A percentile compares a stretch with the other conserved stretches of the same genome.
These are phyloP conservation scores for Pseudopithomyces maydicus DNA, from an alignment of 2,329 filamentous ascomycete species.

Conservation along the genomic window DNA sequence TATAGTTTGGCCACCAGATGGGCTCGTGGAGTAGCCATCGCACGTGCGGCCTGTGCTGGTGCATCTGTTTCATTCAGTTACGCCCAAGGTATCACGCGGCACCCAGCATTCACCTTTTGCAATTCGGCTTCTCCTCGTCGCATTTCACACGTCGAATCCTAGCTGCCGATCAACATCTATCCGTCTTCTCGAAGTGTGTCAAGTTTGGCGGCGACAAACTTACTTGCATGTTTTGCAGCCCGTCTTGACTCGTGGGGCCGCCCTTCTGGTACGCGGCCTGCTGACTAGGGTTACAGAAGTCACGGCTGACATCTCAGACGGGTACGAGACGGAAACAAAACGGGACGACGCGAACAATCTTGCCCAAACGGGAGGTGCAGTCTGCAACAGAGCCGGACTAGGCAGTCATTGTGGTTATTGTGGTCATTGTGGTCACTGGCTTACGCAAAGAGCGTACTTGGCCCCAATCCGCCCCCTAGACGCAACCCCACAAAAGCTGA, in stretches of 20 bases:
- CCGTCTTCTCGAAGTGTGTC: neutral
- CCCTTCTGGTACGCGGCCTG: neutral
- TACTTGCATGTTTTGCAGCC: conserved; percentile 32
- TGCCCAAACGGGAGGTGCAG: neutral
- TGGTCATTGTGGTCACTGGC: no score
- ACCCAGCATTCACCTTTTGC: conserved; percentile 21
- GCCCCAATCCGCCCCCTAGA: neutral
- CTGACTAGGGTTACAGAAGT: neutral
- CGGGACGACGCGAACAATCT: neutral
- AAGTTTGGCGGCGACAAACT: neutral
- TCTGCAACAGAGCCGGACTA: neutral
- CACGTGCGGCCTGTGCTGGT: conserved; percentile 36
- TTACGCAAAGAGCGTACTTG: neutral
- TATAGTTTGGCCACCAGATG: conserved; percentile 7
- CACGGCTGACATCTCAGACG: neutral
- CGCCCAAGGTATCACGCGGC: neutral
- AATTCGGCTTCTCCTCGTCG: conserved; percentile 27
- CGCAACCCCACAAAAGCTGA: conserved; percentile 6
- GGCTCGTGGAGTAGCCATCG: conserved; percentile 27
- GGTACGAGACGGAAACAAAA: neutral
- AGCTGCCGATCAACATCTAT: neutral
- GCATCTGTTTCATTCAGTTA: conserved; percentile 24
- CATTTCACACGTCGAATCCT: conserved; percentile 32
- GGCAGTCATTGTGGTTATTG: neutral
- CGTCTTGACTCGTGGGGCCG: conserved; percentile 21